Conservation (phyloP, 139 green algal species). For the Coccomyxa sp. region DNA sequence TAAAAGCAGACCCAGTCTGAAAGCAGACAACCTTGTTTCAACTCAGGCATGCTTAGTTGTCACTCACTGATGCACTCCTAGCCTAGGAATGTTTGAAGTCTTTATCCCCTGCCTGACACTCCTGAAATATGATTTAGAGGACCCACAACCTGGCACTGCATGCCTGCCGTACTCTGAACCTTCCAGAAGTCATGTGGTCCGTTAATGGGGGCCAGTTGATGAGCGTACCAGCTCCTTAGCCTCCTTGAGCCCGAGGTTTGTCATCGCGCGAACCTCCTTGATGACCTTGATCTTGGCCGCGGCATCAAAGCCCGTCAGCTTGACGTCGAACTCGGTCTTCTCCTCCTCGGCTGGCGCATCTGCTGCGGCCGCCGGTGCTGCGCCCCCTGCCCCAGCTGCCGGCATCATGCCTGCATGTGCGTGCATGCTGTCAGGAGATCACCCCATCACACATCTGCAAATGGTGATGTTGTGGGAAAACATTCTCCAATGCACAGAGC, state of each 20-base stretch:
- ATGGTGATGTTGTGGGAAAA: background rate
- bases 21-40: background rate
- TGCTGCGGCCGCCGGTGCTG: slow-evolving; percentile 21
- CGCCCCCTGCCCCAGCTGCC: background rate
- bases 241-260: slow-evolving; percentile 94
- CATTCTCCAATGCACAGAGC: background rate
- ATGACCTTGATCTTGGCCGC: slow-evolving; percentile 98
- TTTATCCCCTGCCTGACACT: too few relatives aligned
- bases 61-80: background rate
- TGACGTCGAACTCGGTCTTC: slow-evolving; percentile 94
- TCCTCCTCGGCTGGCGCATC: slow-evolving; percentile 58
- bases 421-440: background rate
- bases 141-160: too few relatives aligned
- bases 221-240: slow-evolving; percentile 91
- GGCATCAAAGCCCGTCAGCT: slow-evolving; percentile 88
- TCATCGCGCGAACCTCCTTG: slow-evolving; percentile 94
- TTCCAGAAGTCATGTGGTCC: too few relatives aligned
- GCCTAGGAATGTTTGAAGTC: too few relatives aligned
- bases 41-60: background rate
- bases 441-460: background rate
- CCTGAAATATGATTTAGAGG: too few relatives aligned
- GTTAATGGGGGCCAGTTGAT: too few relatives aligned
- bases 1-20: background rate
- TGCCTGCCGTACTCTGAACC: too few relatives aligned
- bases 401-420: background rate